Percentiles rank a stretch among this genome's conserved stretches.
Evolutionary conservation across 306 rosid species (phyloP).

Genomic region (Aeschynomene evenia): DNA sequence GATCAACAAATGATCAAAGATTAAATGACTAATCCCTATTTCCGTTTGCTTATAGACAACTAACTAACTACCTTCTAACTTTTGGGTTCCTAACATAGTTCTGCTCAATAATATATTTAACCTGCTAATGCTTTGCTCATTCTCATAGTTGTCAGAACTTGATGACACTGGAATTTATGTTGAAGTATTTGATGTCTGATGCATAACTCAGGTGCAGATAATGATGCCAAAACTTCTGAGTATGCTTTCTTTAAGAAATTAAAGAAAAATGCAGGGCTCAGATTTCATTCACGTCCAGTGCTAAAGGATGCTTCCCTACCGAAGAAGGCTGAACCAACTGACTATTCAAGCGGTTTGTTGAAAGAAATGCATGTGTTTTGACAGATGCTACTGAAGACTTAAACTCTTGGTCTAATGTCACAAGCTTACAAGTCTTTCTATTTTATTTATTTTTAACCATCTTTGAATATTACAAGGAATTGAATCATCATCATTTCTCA

Average conservation of each 20-base stretch:
- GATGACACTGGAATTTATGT: conserved; percentile 8
- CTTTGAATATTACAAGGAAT: background rate
- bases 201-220: conserved; percentile 33
- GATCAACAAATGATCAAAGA: too few relatives aligned
- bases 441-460: background rate
- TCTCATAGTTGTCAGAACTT: background rate
- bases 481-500: background rate
- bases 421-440: background rate
- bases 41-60: too few relatives aligned
- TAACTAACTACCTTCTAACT: too few relatives aligned
- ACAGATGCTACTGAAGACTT: background rate
- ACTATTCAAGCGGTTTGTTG: conserved; percentile 46
- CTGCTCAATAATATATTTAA: background rate
- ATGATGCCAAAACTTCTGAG: conserved; percentile 74
- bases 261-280: conserved; percentile 53
- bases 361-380: conserved; percentile 4
- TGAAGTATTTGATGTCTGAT: conserved; percentile 12
- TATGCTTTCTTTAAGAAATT: conserved; percentile 76
- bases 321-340: conserved; percentile 31
- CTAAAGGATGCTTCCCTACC: conserved; percentile 29
- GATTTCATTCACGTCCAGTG: conserved; percentile 24
- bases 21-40: too few relatives aligned
- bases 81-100: too few relatives aligned
- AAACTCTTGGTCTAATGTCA: background rate
- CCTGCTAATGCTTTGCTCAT: background rate